Conservation (phyloP, 139 green algal species). For the Coccomyxa sp. region DNA sequence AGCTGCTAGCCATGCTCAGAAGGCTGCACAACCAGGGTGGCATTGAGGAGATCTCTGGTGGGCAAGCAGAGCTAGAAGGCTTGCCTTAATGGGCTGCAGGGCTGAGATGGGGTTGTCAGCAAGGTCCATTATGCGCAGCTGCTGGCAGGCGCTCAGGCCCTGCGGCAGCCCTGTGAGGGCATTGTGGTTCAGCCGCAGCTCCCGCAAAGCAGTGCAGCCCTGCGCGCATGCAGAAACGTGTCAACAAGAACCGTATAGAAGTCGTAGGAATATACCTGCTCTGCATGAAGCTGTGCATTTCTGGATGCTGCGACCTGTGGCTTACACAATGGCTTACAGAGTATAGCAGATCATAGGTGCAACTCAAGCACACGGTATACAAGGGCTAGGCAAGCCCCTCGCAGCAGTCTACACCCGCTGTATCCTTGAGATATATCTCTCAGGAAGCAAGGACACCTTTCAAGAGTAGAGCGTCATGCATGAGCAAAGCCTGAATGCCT, state of each 20-base stretch:
- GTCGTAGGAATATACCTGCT: background rate
- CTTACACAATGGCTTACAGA: background rate
- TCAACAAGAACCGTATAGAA: constrained; percentile 10
- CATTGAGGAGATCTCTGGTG: background rate
- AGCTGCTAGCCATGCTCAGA: background rate
- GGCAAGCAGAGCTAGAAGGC: background rate
- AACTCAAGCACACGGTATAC: background rate
- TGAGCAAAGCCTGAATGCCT: background rate
- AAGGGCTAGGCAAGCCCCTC: background rate
- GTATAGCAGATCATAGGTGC: background rate
- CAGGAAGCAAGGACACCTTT: no score
- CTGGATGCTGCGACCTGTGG: background rate
- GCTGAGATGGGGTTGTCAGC: constrained; percentile 24
- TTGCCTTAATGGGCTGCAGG: constrained; percentile 10
- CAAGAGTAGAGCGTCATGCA: no score
- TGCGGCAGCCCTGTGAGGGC: constrained; percentile 17
- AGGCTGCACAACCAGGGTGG: background rate
- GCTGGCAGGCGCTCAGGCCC: constrained; percentile 7
- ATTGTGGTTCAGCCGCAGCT: constrained; percentile 39
- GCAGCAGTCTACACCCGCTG: no score
- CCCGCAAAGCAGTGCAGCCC: constrained; percentile 17
- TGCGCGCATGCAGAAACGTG: background rate
- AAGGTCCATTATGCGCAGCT: constrained; percentile 26
- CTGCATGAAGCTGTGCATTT: background rate
- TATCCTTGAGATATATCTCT: no score